Percentiles rank a stretch among this genome's conserved stretches.
These are phyloP conservation scores for Pseudoneurospora amorphoporcata DNA, from an alignment of 495 filamentous ascomycete species.

Conservation along the genomic window DNA sequence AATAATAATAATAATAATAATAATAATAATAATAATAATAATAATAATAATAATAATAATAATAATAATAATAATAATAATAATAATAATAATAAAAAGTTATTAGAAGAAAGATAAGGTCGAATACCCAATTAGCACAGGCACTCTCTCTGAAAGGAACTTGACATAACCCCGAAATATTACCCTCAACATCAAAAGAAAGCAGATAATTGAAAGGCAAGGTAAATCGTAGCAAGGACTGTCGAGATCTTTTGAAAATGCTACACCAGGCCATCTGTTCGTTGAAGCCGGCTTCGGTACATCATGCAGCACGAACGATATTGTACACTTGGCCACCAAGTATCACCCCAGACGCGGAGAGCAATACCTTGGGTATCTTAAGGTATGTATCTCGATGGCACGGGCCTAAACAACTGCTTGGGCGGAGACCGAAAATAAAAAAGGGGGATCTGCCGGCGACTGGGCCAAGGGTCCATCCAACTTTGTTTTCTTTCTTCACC, in stretches of 20 bases:
- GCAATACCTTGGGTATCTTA: too few species aligned
- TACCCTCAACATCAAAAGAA: background rate
- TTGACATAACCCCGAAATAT: too few species aligned
- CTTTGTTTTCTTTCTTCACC: slow-evolving; percentile 1
- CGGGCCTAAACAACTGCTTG: background rate
- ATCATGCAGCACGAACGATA: background rate
- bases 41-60: too few species aligned
- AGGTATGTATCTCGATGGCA: background rate
- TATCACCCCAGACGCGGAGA: background rate
- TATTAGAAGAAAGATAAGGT: background rate
- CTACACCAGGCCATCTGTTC: background rate
- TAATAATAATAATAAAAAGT: too few species aligned
- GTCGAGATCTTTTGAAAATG: background rate
- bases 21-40: too few species aligned
- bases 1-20: too few species aligned
- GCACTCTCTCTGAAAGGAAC: background rate
- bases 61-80: too few species aligned
- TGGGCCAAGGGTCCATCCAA: background rate
- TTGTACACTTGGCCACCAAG: background rate
- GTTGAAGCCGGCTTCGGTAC: background rate
- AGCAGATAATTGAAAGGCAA: background rate
- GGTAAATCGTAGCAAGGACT: background rate
- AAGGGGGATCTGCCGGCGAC: background rate
- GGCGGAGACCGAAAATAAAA: background rate
- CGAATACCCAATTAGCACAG: slow-evolving; percentile 6